A percentile compares a stretch with the other conserved stretches of the same genome.
These are phyloP conservation scores for Phyllostachys edulis DNA, from an alignment of 176 grass and related monocot species.

Conservation along the genomic window DNA sequence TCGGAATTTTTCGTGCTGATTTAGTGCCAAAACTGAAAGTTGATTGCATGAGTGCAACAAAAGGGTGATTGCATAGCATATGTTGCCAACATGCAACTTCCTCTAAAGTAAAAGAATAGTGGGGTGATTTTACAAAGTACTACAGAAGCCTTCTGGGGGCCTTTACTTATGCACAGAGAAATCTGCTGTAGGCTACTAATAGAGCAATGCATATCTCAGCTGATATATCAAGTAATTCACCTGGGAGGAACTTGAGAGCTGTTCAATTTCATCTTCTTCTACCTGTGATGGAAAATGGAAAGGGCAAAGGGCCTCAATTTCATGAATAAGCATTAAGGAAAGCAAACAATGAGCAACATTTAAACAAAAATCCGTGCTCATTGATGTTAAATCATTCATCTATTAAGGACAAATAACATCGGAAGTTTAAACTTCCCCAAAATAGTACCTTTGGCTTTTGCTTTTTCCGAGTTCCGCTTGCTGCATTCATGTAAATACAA, in stretches of 20 bases:
- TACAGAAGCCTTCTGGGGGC: background rate
- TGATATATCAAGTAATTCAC: slow-evolving; percentile 18
- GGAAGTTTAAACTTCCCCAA: background rate
- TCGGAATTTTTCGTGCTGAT: background rate
- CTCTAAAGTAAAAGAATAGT: slow-evolving; percentile 8
- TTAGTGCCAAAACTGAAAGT: background rate
- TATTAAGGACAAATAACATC: background rate
- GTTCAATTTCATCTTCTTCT: slow-evolving; percentile 53
- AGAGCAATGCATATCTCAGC: background rate
- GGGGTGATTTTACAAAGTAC: background rate
- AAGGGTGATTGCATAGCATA: background rate
- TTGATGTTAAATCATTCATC: background rate
- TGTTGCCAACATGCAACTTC: background rate
- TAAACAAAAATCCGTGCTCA: background rate
- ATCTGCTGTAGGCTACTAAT: background rate
- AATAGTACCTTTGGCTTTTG: slow-evolving; percentile 47
- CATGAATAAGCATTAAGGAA: background rate
- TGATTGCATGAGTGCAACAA: background rate
- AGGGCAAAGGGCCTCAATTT: slow-evolving; percentile 19
- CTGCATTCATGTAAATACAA: slow-evolving; percentile 44
- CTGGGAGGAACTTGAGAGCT: slow-evolving; percentile 52
- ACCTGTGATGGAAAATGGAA: slow-evolving; percentile 38
- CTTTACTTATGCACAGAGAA: background rate
- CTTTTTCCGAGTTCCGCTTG: slow-evolving; percentile 36
- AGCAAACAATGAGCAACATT: slow-evolving; percentile 7